Evolutionary conservation across 2,329 filamentous ascomycete genomes (phyloP).

Genomic region (Ophiocordyceps robertsii): DNA sequence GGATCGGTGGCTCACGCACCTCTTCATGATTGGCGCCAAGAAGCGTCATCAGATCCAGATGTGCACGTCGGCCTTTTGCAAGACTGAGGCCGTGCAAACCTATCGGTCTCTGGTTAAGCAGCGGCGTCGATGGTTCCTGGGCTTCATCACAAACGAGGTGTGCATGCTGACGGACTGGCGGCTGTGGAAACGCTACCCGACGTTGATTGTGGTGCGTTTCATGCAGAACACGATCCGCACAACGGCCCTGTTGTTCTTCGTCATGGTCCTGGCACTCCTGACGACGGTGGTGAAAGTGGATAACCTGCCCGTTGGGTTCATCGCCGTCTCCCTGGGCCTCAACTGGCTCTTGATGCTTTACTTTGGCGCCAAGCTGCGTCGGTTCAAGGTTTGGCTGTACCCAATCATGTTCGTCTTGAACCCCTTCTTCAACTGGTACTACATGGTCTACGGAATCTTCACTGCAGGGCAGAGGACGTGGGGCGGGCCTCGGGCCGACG

Average conservation of each 20-base stretch:
- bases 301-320: conserved; percentile 83
- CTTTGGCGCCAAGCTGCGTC: conserved; percentile 73
- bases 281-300: conserved; percentile 68
- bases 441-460: conserved; percentile 95
- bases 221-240: conserved; percentile 95
- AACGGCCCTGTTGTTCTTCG: conserved; percentile 85
- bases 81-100: conserved; percentile 90
- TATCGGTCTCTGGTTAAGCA: conserved; percentile 82
- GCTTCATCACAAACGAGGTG: conserved; percentile 94
- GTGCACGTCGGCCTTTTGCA: conserved; percentile 96
- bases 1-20: conserved; percentile 90
- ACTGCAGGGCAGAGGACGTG: conserved; percentile 90
- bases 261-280: conserved; percentile 76
- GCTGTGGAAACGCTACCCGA: conserved; percentile 81
- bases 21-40: conserved; percentile 97
- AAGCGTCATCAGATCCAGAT: conserved; percentile 92
- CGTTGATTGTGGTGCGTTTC: conserved; percentile 75
- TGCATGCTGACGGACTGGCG: conserved; percentile 95
- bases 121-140: conserved; percentile 88
- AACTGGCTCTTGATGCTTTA: conserved; percentile 97
- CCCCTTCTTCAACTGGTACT: conserved; percentile 96
- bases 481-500: conserved; percentile 87
- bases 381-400: conserved; percentile 92
- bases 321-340: conserved; percentile 78
- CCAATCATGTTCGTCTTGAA: conserved; percentile 92